Base-by-base conservation (phyloP, 345 rosid genomes). In the Litchi chinensis region DNA sequence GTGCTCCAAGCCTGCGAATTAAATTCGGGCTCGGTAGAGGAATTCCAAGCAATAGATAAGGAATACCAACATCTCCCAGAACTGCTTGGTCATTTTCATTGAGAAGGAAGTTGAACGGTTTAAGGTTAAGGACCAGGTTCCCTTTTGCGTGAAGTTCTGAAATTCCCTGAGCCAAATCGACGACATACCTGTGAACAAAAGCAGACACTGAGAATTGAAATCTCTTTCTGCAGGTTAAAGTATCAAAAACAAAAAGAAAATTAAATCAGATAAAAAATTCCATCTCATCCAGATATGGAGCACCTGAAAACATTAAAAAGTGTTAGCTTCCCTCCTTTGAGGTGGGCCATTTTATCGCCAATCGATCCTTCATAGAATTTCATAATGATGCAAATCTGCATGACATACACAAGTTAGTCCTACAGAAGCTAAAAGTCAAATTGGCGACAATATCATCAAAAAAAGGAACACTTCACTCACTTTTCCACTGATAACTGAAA, bases 281-380 rank as follows among this genome's bases (percentile, higher is more conserved):
- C n/a, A 26, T 16, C 60, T 26, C 18, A 66, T 71, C 0, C 73
- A 21, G 43, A 67, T 11, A 22, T 10, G 48, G 37, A 75, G 82
- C 81, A 94, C 99, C 98, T 91, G 79, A 91, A 87, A 64, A 87
- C 92, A 80, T 86, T 89, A 57, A 92, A 72, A 66, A 90, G 77
- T 16, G 87, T 68, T 68, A 94, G 90, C 88, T 90, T 96, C 80
- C 99, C 98, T 75, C 91, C 93, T 89, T 89, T 94, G 40, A 83
- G 95, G 46, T 41, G 84, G 81, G 95, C 93, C 95, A 94, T 88
- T 83, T 87, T 92, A 83, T 96, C 97, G 56, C 97, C 94, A 82
- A 94, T 44, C 1, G 95, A 93, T 63, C 97, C 99, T 81, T 93
- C 99, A 64, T 91, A 96, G 75, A 94, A 93, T 68, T 90, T 92